Base-by-base conservation (phyloP, 345 rosid genomes). In the Moringa oleifera region DNA sequence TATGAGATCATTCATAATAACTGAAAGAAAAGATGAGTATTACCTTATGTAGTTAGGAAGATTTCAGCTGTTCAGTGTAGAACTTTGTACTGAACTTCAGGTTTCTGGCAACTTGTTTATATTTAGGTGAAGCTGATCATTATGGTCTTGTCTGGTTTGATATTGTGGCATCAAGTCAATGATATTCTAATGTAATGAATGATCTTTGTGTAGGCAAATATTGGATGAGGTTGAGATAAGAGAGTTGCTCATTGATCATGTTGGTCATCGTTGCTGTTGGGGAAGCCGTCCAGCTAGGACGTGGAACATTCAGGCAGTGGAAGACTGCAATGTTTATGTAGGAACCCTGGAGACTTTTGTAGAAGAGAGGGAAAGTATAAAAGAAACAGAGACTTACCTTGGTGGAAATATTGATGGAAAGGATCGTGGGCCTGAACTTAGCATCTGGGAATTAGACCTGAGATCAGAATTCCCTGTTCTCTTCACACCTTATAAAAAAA, bases 271-370 rank as follows among this genome's bases (percentile, higher is more conserved):
- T 53, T 94, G 96, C 57, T 94, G 99, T 77, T 90, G 97, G 97
- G 99, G 97, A 67, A 94, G 99, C 65, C 93, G 85, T 62, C 99
- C 95, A 24, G 93, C 99, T 79, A 85, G 99, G 45, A 81, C 96
- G 4, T 94, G 99, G 97, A 94, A 77, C 81, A 94, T 94, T 78
- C 88, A 56, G 25, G 74, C 89, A 0, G 66, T 90, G 2, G 99
- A 94, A 73, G 99, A 88, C 79, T 94, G 99, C 74, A 90, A 90
- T 75, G 97, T 94, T 58, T 88, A 90, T 65, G 89, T 88, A 2
- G 99, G 99, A 62, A 88, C 96, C 55, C 85, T 94, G 6, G 99
- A 94, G 24, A 86, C 97, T 47, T 90, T 94, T 65, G 59, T 85
- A 28, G 99, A 90, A 80, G 96, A 90, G 58, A 88, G 97, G 77